phyloP scores from a whole-genome alignment of 768 basidiomycete species.

The Sporobolomyces phaffii region DNA sequence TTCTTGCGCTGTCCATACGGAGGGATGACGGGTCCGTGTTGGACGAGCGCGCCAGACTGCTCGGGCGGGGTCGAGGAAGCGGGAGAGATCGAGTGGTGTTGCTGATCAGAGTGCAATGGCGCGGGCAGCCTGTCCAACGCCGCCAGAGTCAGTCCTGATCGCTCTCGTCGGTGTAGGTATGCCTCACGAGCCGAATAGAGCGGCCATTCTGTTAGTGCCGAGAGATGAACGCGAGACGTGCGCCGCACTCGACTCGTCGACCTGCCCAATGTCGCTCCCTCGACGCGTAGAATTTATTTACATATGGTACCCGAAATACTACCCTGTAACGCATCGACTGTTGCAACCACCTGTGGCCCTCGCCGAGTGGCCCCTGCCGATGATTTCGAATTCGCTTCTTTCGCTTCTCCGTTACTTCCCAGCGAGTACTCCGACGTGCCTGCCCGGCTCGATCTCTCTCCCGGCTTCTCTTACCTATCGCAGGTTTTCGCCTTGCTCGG shows the following conservation, averaged over 20 bases:
- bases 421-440: no score
- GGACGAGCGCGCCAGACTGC: neutral
- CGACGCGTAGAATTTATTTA: no score
- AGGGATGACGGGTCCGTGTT: constrained; percentile 53
- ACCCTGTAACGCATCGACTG: no score
- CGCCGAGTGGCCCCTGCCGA: no score
- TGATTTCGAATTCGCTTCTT: neutral
- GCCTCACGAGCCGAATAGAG: constrained; percentile 18
- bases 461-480: neutral
- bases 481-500: neutral
- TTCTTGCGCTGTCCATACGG: constrained; percentile 76
- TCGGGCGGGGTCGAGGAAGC: neutral
- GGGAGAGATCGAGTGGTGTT: neutral
- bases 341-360: no score
- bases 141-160: neutral
- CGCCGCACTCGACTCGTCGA: neutral
- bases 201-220: constrained; percentile 4
- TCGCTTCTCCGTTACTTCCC: neutral
- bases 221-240: neutral
- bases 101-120: constrained; percentile 20
- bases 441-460: neutral
- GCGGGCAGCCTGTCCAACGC: constrained; percentile 23
- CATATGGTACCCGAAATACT: no score
- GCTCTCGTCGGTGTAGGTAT: no score
- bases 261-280: no score